A percentile compares a stretch with the other conserved stretches of the same genome.
Evolutionary conservation across 1,284 basidiomycete species (phyloP).

Genomic region (Moniliophthora roreri): DNA sequence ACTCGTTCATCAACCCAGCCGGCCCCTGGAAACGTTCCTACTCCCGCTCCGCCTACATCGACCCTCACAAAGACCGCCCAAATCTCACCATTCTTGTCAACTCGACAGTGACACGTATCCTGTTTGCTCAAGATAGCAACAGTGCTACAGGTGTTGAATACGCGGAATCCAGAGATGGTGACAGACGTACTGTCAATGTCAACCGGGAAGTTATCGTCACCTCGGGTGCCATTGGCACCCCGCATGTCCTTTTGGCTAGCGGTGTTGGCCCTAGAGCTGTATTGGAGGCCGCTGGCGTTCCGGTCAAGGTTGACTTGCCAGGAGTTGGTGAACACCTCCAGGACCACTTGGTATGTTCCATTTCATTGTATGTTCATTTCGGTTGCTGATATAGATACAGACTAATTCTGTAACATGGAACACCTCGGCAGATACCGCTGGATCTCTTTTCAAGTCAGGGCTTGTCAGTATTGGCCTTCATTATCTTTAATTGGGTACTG

Average conservation of each 20-base stretch:
- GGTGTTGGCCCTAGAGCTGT: constrained; percentile 69
- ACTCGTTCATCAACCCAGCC: constrained; percentile 60
- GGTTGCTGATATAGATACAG: constrained; percentile 26
- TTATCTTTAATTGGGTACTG: not conserved
- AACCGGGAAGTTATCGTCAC: constrained; percentile 61
- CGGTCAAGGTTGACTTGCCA: constrained; percentile 50
- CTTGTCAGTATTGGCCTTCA: constrained; percentile 22
- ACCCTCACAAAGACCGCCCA: constrained; percentile 52
- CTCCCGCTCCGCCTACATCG: constrained; percentile 69
- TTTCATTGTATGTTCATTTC: not conserved
- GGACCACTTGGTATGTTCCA: constrained; percentile 57
- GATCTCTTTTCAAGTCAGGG: constrained; percentile 34
- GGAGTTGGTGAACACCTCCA: constrained; percentile 79
- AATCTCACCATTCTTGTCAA: constrained; percentile 66
- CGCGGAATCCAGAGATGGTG: constrained; percentile 23
- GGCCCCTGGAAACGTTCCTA: constrained; percentile 68
- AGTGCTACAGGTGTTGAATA: constrained; percentile 61
- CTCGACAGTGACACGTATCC: constrained; percentile 58
- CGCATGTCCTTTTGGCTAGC: constrained; percentile 68
- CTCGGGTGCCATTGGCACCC: constrained; percentile 63
- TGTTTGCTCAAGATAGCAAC: constrained; percentile 48
- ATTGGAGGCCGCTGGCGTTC: constrained; percentile 51
- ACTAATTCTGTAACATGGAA: constrained; percentile 49
- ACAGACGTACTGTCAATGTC: constrained; percentile 36
- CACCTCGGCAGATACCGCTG: constrained; percentile 46